A percentile compares a stretch with the other conserved stretches of the same genome.
phyloP scores from a whole-genome alignment of 768 basidiomycete species.

The Suillus weaverae region DNA sequence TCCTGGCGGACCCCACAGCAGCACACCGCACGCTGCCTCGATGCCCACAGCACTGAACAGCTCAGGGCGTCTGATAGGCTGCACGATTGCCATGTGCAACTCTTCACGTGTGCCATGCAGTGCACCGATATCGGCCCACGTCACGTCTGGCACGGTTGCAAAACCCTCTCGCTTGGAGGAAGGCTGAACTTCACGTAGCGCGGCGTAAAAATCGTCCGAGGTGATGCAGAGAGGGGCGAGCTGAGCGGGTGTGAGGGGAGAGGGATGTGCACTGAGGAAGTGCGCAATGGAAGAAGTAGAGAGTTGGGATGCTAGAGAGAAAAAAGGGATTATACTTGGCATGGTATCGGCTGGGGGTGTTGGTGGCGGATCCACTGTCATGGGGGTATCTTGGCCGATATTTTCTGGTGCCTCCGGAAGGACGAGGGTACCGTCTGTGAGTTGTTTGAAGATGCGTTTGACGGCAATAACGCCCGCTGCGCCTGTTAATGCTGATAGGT shows the following conservation, averaged over 20 bases:
- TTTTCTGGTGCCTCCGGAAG: constrained; percentile 43
- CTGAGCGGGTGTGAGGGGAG: constrained; percentile 72
- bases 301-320: constrained; percentile 39
- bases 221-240: constrained; percentile 83
- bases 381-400: constrained; percentile 29
- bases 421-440: constrained; percentile 64
- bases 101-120: constrained; percentile 85
- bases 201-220: constrained; percentile 72
- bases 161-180: constrained; percentile 98
- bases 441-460: constrained; percentile 87
- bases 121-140: constrained; percentile 94
- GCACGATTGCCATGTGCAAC: constrained; percentile 96
- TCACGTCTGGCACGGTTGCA: constrained; percentile 93
- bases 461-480: constrained; percentile 96
- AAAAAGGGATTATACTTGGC: constrained; percentile 33
- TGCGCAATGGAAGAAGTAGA: constrained; percentile 76
- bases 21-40: constrained; percentile 86
- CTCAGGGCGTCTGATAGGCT: constrained; percentile 88
- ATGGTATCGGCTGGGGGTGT: constrained; percentile 20
- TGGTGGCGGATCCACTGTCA: constrained; percentile 37
- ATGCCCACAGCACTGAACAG: constrained; percentile 89
- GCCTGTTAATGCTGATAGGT: constrained; percentile 85
- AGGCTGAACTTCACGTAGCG: constrained; percentile 89
- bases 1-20: constrained; percentile 98
- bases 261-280: constrained; percentile 87